phyloP scores from a whole-genome alignment of 1,139 yeast species.

The Cylindricascospora bacillispora region DNA sequence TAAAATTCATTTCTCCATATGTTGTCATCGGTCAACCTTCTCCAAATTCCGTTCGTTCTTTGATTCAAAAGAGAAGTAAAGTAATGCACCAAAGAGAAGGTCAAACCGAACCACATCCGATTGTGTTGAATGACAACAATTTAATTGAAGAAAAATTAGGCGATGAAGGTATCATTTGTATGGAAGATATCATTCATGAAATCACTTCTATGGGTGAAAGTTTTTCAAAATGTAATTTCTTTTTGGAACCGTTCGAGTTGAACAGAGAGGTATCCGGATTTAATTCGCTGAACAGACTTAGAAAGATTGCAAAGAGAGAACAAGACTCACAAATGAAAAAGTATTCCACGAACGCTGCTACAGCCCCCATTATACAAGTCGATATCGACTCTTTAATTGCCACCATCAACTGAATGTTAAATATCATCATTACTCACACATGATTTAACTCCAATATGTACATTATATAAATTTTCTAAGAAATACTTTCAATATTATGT shows the following conservation, averaged over 20 bases:
- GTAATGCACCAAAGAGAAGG: conserved; percentile 30
- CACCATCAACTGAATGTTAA: conserved; percentile 39
- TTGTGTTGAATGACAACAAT: conserved; percentile 57
- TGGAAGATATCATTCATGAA: conserved; percentile 69
- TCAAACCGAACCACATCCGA: conserved; percentile 27
- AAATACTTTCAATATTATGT: too few relatives aligned
- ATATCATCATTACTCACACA: too few relatives aligned
- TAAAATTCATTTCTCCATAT: conserved; percentile 59
- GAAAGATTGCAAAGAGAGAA: conserved; percentile 28
- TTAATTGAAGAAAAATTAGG: conserved; percentile 63
- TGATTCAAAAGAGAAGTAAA: conserved; percentile 65
- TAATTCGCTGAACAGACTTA: conserved; percentile 36
- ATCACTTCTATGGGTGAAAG: conserved; percentile 47
- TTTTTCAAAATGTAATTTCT: conserved; percentile 45
- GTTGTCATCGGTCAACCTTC: conserved; percentile 65
- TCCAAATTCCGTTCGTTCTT: conserved; percentile 52
- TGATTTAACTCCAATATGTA: not conserved
- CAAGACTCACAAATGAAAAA: conserved; percentile 30
- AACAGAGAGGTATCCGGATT: conserved; percentile 63
- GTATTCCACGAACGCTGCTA: conserved; percentile 48
- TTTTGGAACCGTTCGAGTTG: conserved; percentile 58
- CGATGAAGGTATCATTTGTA: conserved; percentile 58
- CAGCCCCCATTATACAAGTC: conserved; percentile 51
- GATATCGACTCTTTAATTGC: conserved; percentile 57
- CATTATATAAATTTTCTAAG: too few relatives aligned